These are phyloP conservation scores for Collybiopsis luxurians DNA, from an alignment of 768 basidiomycete genomes.

Conservation along the genomic window DNA sequence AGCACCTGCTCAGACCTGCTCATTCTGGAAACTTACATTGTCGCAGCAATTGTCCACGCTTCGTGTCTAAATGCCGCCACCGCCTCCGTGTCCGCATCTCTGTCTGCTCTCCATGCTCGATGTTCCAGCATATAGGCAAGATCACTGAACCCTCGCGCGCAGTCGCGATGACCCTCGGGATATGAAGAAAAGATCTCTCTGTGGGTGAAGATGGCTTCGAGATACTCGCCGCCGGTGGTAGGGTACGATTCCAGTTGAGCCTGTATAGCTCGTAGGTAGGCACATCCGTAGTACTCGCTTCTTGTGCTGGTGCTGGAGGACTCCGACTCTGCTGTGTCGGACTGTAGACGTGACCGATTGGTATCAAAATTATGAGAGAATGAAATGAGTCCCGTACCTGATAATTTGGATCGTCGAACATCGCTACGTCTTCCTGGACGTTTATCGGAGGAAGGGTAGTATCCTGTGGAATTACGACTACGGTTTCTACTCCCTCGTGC, in stretches of 20 bases:
- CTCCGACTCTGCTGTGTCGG: conserved; percentile 37
- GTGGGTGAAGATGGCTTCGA: conserved; percentile 77
- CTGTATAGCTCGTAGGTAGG: conserved; percentile 58
- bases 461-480: conserved; percentile 14
- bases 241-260: conserved; percentile 49
- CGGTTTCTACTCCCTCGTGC: conserved; percentile 30
- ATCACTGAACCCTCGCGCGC: conserved; percentile 63
- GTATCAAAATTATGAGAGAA: background rate
- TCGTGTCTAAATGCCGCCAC: conserved; percentile 68
- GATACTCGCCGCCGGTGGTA: conserved; percentile 72
- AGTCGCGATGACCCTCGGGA: conserved; percentile 61
- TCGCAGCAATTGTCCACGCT: conserved; percentile 54
- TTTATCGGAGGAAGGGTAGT: background rate
- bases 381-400: conserved; percentile 25
- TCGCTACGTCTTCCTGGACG: conserved; percentile 34
- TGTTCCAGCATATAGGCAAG: conserved; percentile 62
- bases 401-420: conserved; percentile 43
- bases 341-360: conserved; percentile 21
- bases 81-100: conserved; percentile 69
- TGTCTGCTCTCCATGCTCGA: conserved; percentile 67
- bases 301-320: conserved; percentile 43
- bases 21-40: conserved; percentile 10
- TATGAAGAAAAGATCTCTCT: conserved; percentile 64
- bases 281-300: conserved; percentile 49
- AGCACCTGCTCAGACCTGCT: background rate